Evolutionary conservation across 495 filamentous ascomycete species (phyloP), one percentile per base, ranked within the genome.

Genomic region (Penicillium longicatenatum): DNA sequence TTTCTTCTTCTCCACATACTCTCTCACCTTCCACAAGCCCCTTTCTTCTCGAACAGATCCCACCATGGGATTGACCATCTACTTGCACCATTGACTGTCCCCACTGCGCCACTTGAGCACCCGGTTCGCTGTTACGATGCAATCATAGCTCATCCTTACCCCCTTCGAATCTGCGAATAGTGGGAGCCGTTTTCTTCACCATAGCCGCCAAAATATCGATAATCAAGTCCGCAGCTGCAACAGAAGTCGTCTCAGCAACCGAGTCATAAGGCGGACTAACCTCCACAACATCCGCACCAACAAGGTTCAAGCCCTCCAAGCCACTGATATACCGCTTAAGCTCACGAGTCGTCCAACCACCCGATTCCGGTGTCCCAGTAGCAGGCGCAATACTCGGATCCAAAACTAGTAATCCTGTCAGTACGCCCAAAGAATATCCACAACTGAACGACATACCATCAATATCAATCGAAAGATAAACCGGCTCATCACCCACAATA

Each of bases 201-300:
- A 69, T 69, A 7, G 66, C 63, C n/a, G 63, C 63, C 43, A 66
- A 46, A 17, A 66, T 66, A 61, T 69, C 63, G 17, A 69, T 56
- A 21, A 69, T 69, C 52, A 66, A 52, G 42, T 81, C 76, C 2
- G 79, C 78, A 1, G 79, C 78, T 8, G 79, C 78, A 7, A 82
- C 62, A 1, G 70, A 68, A 0, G 79, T 81, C 8, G 71, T 79
- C 63, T 82, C 77, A 11, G 77, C 80, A 2, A 64, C 51, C 20
- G 71, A 75, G 59, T 81, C 78, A 61, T 81, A 81, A 37, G 79
- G 70, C 8, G 80, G 79, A 30, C 74, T 74, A 10, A 82, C 79
- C 58, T 82, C 79, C 24, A 81, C 78, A 6, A 71, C 60, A 42
- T 71, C 68, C 1, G 66, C 68, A 0, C 68, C 68, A 14, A 71